Evolutionary conservation across 805 yeast genomes (phyloP).

Genomic region (Yarrowia alimentaria): DNA sequence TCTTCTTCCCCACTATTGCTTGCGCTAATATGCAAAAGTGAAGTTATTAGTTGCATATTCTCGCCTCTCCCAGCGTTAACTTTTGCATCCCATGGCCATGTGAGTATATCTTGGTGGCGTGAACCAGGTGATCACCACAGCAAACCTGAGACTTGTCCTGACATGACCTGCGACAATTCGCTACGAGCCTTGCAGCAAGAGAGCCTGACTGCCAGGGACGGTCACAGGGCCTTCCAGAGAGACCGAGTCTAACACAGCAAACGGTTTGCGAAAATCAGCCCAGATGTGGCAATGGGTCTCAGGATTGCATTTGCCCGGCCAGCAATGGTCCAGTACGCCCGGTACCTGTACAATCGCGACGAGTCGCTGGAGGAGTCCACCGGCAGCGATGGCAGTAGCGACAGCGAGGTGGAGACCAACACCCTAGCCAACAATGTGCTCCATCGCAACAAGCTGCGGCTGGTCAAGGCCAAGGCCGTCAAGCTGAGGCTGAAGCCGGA

Average conservation of each 20-base stretch:
- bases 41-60: too few species aligned
- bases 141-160: too few species aligned
- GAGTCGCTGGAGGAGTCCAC: constrained; percentile 1
- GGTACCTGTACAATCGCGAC: constrained; percentile 6
- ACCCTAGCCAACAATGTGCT: constrained; percentile 4
- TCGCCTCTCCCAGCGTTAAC: background rate
- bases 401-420: constrained; percentile 16
- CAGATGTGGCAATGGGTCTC: background rate
- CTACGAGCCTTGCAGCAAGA: too few species aligned
- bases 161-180: too few species aligned
- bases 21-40: too few species aligned
- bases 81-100: constrained; percentile 1
- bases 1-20: too few species aligned
- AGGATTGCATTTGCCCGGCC: constrained; percentile 10
- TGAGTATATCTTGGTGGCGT: background rate
- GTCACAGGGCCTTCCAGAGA: too few species aligned
- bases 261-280: constrained; percentile 3
- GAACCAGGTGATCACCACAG: too few species aligned
- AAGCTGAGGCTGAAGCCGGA: background rate
- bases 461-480: constrained; percentile 9
- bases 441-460: constrained; percentile 11
- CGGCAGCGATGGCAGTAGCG: constrained; percentile 5
- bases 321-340: constrained; percentile 17
- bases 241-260: constrained; percentile 1
- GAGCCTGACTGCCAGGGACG: too few species aligned